A percentile compares a stretch with the other conserved stretches of the same genome.
Evolutionary conservation across 768 basidiomycete species (phyloP).

Genomic region (Tulasnella sp.): DNA sequence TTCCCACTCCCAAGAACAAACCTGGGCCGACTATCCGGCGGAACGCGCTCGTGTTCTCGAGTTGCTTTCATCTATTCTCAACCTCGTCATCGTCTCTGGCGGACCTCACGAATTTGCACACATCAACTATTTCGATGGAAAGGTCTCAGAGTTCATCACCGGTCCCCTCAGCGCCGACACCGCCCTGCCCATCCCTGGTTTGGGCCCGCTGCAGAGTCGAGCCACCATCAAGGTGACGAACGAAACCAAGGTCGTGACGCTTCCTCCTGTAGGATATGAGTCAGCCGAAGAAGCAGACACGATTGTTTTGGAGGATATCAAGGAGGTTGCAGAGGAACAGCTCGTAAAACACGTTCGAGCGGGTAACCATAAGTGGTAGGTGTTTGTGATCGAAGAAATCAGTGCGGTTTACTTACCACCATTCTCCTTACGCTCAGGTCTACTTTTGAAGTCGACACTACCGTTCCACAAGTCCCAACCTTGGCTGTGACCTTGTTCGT

Average conservation of each 20-base stretch:
- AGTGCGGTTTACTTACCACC: background rate
- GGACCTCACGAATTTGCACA: slow-evolving; percentile 82
- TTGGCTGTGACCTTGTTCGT: slow-evolving; percentile 63
- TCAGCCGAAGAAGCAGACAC: slow-evolving; percentile 39
- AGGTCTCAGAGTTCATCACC: slow-evolving; percentile 67
- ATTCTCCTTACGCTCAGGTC: slow-evolving; percentile 51
- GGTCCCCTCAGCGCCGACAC: slow-evolving; percentile 62
- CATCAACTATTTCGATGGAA: slow-evolving; percentile 58
- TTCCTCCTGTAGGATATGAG: slow-evolving; percentile 46
- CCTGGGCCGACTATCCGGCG: slow-evolving; percentile 66
- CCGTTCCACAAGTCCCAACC: slow-evolving; percentile 54
- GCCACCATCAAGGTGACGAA: background rate
- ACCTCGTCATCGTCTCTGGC: slow-evolving; percentile 69
- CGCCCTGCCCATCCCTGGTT: slow-evolving; percentile 65
- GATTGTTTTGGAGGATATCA: slow-evolving; percentile 40
- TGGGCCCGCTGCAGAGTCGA: slow-evolving; percentile 31
- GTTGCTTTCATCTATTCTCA: slow-evolving; percentile 66
- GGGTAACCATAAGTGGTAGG: slow-evolving; percentile 52
- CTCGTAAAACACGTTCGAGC: slow-evolving; percentile 61
- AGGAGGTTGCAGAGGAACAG: slow-evolving; percentile 50
- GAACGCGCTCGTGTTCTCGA: slow-evolving; percentile 65
- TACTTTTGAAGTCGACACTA: slow-evolving; percentile 70
- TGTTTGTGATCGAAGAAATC: slow-evolving; percentile 59
- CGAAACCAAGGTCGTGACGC: slow-evolving; percentile 27
- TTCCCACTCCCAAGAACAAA: slow-evolving; percentile 62